A percentile compares a stretch with the other conserved stretches of the same genome.
phyloP scores from a whole-genome alignment of 1,139 yeast genomes.

The Hyphopichia buzzinii region DNA sequence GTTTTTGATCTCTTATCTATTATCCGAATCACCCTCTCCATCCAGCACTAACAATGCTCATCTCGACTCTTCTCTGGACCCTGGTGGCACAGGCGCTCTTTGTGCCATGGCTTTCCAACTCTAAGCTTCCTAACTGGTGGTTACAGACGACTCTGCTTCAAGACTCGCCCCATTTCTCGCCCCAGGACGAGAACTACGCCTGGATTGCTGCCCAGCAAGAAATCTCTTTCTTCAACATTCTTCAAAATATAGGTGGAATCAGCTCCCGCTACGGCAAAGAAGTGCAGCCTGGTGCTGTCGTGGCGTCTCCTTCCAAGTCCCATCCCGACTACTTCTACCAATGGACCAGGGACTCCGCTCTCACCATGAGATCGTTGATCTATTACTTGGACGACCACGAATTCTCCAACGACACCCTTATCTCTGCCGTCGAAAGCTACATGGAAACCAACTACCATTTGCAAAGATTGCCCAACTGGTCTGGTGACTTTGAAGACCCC shows the following conservation, averaged over 20 bases:
- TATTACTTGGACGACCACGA: constrained; percentile 45
- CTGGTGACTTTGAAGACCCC: constrained; percentile 57
- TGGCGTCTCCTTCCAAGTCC: constrained; percentile 76
- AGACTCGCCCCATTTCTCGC: no score
- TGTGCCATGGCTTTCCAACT: not conserved
- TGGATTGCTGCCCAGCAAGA: constrained; percentile 58
- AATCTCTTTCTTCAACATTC: constrained; percentile 51
- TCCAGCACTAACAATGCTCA: no score
- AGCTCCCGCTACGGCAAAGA: constrained; percentile 26
- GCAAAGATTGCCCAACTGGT: constrained; percentile 66
- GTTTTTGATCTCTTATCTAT: no score
- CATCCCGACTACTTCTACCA: constrained; percentile 82
- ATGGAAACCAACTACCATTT: constrained; percentile 54
- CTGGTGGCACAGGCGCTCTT: not conserved
- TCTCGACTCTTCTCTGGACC: no score
- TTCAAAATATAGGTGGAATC: constrained; percentile 63
- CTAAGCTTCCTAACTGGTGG: not conserved
- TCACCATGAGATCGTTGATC: constrained; percentile 68
- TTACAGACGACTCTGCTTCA: not conserved
- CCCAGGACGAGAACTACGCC: constrained; percentile 39
- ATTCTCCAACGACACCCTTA: constrained; percentile 19
- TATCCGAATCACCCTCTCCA: no score
- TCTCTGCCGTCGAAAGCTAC: constrained; percentile 54
- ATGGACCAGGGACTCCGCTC: constrained; percentile 90
- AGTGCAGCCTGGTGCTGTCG: constrained; percentile 65